Evolutionary conservation across 2,329 filamentous ascomycete genomes (phyloP), one percentile per base, ranked within the genome.

Genomic region (Pseudogymnoascus sp.): DNA sequence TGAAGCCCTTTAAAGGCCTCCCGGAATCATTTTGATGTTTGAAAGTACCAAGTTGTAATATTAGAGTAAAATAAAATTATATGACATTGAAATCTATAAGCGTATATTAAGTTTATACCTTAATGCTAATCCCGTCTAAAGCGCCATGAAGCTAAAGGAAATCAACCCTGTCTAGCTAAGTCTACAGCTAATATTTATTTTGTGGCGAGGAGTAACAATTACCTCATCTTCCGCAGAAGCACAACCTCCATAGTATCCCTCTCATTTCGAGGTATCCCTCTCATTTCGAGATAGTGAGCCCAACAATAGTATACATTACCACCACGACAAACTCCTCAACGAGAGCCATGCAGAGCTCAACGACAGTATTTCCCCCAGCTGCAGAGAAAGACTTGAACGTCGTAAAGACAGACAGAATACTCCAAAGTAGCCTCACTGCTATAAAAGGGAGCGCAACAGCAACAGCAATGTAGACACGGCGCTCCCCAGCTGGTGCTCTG

Each of bases 251-350:
- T 13, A 8, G n/a, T n/a, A n/a, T n/a, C n/a, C n/a, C n/a, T n/a
- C n/a, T n/a, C n/a, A n/a, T n/a, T n/a, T n/a, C n/a, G n/a, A n/a
- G n/a, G n/a, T 16, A 31, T n/a, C 23, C n/a, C 36, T 19, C 60
- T 61, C 31, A 61, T 25, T n/a, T 23, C 19, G 60, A 61, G n/a
- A 36, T 61, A 36, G 39, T 34, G 23, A 69, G 63, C 7, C 69
- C 66, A 25, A 62, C 66, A n/a, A 65, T 39, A n/a, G 72, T 66
- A 45, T 73, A 73, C 10, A 72, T 67, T 23, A 71, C 57, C 25
- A 74, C 71, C 23, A 74, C 68, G 3, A 71, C 16, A 43, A 74
- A 70, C 62, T 75, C 74, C 60, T 74, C 71, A 2, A 74, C 10
- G 0, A 72, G 65, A 37, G 69, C 68, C 73, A 75, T 74, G 45